Percentiles rank a stretch among this genome's conserved stretches.
Evolutionary conservation across 305 asterid species (phyloP).

Genomic region (Petunia hybrid): DNA sequence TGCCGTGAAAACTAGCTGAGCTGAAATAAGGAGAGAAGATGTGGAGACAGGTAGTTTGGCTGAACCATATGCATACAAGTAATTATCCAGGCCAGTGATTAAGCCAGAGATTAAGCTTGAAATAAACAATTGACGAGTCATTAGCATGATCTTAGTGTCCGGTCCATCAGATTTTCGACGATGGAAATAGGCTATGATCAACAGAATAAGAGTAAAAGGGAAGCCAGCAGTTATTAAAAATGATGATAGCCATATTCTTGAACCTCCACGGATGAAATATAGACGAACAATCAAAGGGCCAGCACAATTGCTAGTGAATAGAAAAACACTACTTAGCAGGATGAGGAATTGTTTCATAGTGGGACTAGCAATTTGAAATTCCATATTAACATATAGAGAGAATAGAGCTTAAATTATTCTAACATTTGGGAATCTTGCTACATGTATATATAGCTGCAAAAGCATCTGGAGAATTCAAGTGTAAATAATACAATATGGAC

Average conservation of each 20-base stretch:
- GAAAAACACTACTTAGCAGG: background rate
- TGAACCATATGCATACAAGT: constrained; percentile 28
- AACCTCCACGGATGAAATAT: constrained; percentile 28
- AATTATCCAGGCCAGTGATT: constrained; percentile 24
- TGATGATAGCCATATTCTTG: constrained; percentile 34
- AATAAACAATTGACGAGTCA: background rate
- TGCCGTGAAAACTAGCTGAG: constrained; percentile 30
- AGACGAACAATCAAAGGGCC: background rate
- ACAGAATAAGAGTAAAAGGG: constrained; percentile 24
- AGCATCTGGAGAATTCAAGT: background rate
- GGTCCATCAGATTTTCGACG: constrained; percentile 5
- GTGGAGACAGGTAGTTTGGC: constrained; percentile 32
- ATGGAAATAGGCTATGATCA: background rate
- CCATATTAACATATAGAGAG: background rate
- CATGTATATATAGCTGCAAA: background rate
- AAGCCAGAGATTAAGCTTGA: constrained; percentile 22
- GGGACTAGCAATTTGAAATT: background rate
- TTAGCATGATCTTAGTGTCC: background rate
- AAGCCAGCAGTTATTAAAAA: constrained; percentile 20
- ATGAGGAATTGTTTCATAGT: background rate
- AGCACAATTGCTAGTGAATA: background rate
- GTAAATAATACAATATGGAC: background rate
- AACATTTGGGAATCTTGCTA: background rate
- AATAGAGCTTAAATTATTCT: background rate
- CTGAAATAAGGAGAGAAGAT: constrained; percentile 19